Evolutionary conservation across 345 rosid species (phyloP), one percentile per base, ranked within the genome.

Genomic region (Camelina laxa): DNA sequence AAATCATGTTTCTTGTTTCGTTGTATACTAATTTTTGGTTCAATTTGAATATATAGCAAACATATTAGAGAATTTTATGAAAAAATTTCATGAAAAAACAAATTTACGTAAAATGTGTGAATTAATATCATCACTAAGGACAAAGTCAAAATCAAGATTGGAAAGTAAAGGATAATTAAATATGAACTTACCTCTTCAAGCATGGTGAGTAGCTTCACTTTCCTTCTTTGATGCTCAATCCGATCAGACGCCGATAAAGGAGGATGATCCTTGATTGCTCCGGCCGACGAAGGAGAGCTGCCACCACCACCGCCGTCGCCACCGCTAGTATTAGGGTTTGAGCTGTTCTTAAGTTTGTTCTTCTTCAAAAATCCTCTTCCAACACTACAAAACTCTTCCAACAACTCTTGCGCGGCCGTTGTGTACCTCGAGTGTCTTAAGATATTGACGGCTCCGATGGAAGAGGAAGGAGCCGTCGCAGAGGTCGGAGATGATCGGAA

Each of bases 151-250:
- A 53, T 61, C 33, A 59, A 41, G 73, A 68, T 64, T 65, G 39
- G 39, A 67, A 67, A 42, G 59, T 42, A 22, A 60, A 72, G 22
- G 41, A 19, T 31, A 45, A 31, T 24, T 15, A 51, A 27, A 60
- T 65, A 68, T 33, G 67, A 77, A 94, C 96, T 81, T 92, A 91
- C 99, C 99, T 95, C 97, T 75, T 95, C 99, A 82, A 95, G 96
- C 99, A 92, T 95, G 80, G 93, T 75, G 69, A 95, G 72, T 44
- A 95, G 88, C 80, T 92, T 95, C 89, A 84, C 96, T 88, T 92
- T 95, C 80, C 92, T 87, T 79, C 97, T 87, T 72, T 95, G 99
- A 82, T 90, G 92, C 73, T 95, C 97, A 85, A 90, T 90, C 75
- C 97, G 84, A 73, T 95, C 97, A 50, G 96, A 79, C 2, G 93